Conservation (phyloP, 2,329 filamentous ascomycete genomes). For the Alternaria triticimaculans region DNA sequence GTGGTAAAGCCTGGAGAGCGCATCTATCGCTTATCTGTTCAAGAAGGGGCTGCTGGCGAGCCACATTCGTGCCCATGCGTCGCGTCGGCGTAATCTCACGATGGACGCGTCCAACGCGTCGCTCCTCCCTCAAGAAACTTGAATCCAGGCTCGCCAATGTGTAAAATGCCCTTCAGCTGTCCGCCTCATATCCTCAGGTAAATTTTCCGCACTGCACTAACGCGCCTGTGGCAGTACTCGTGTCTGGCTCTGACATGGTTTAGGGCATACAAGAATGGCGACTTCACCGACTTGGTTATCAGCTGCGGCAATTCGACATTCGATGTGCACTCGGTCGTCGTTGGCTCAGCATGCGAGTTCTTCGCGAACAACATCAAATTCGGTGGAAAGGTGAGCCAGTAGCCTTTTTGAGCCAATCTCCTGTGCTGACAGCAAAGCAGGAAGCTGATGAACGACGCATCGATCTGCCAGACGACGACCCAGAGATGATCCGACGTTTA, state of each 20-base stretch:
- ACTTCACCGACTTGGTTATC: conserved; percentile 27
- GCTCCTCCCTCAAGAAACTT: not conserved
- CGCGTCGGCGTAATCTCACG: not conserved
- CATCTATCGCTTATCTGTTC: not conserved
- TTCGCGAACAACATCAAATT: conserved; percentile 21
- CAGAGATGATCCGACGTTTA: conserved; percentile 26
- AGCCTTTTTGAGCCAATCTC: not conserved
- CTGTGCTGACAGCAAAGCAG: not conserved
- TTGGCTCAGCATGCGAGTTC: conserved; percentile 21
- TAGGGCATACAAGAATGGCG: conserved; percentile 17
- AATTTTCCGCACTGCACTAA: not conserved
- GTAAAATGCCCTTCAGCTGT: not conserved
- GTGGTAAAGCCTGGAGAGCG: not conserved
- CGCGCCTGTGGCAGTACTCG: too few species aligned
- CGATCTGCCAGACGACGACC: conserved; percentile 25
- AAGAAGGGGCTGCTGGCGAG: not conserved
- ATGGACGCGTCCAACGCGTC: not conserved
- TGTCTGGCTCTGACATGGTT: not conserved
- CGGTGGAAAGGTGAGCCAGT: not conserved
- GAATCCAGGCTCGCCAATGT: not conserved
- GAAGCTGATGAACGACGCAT: conserved; percentile 18
- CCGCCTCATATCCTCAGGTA: not conserved
- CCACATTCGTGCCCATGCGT: not conserved
- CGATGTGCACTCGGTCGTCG: conserved; percentile 21
- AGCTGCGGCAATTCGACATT: conserved; percentile 21